phyloP scores from a whole-genome alignment of 2,329 filamentous ascomycete species.

The Apiospora sp. region DNA sequence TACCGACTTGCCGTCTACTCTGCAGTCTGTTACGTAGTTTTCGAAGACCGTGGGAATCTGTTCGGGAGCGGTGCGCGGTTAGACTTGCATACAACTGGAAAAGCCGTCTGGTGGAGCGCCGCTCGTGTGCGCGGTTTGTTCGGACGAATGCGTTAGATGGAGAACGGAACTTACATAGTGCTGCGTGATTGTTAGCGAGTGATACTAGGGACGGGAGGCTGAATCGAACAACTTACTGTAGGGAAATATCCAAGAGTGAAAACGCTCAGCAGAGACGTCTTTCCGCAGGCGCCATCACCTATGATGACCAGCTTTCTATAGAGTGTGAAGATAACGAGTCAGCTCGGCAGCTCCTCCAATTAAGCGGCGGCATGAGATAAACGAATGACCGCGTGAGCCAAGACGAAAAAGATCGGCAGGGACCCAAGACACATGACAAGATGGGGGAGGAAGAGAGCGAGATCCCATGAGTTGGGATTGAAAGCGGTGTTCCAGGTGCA shows the following conservation, averaged over 20 bases:
- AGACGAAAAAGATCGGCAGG: constrained; percentile 24
- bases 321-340: constrained; percentile 22
- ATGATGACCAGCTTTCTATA: constrained; percentile 46
- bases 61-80: constrained; percentile 26
- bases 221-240: constrained; percentile 71
- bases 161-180: constrained; percentile 24
- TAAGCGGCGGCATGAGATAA: not conserved
- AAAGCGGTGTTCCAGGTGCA: not conserved
- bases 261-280: constrained; percentile 95
- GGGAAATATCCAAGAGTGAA: constrained; percentile 98
- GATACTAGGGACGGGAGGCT: constrained; percentile 24
- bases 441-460: not conserved
- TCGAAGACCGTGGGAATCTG: constrained; percentile 98
- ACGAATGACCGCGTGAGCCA: constrained; percentile 19
- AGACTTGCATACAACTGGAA: not conserved
- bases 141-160: constrained; percentile 15
- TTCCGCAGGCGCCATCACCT: constrained; percentile 84
- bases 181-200: constrained; percentile 38
- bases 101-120: not conserved
- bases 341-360: constrained; percentile 23
- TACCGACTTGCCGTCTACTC: constrained; percentile 98
- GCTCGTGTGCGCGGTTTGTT: not conserved
- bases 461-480: constrained; percentile 13
- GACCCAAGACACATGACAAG: constrained; percentile 23
- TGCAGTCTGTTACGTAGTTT: constrained; percentile 98